Evolutionary conservation across 2,329 filamentous ascomycete species (phyloP), one percentile per base, ranked within the genome.

Genomic region (Xylariales sp.): DNA sequence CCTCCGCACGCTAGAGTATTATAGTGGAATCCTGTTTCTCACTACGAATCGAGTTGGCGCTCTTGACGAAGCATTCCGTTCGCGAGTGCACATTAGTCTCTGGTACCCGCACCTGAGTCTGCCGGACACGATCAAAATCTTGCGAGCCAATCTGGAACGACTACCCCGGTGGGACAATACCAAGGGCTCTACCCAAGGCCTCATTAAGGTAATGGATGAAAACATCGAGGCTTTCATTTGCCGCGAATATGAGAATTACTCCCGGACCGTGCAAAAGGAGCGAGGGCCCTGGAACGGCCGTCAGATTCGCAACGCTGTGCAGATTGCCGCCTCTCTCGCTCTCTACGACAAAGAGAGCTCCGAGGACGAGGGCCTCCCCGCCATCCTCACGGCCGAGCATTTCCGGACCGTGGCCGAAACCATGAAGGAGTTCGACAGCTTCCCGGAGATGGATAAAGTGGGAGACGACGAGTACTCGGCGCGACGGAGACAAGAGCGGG

Each of bases 11-110:
- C 60, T 80, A 1, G 79, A 80, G 58, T 80, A 80, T 63, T 80
- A 79, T 48, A 60, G 68, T 0, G 80, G 80, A 0, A 76, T 81
- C 28, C 70, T 81, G 1, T 80, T 78, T 67, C 73, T 83, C 6
- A 83, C 80, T 0, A 82, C 80, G 5, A 83, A 83, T 68, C 76
- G 80, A 8, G 74, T 82, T 4, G 78, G 79, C 1, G 71, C 74
- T 3, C 77, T 83, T n/a, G 81, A 83, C 59, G 80, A 81, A 36
- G 81, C 81, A 0, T 81, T 81, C 58, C 71, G 72, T 43, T 81
- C 80, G 0, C 75, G 79, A 0, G 79, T 81, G 23, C 78, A 81
- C 52, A 71, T 79, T n/a, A 76, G 71, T 16, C 71, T 81, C 0
- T 77, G 79, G 68, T 80, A 80, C 56, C 76, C 70, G 1, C 57